Evolutionary conservation across 306 rosid genomes (phyloP).

Genomic region (Astragalus membranaceus): DNA sequence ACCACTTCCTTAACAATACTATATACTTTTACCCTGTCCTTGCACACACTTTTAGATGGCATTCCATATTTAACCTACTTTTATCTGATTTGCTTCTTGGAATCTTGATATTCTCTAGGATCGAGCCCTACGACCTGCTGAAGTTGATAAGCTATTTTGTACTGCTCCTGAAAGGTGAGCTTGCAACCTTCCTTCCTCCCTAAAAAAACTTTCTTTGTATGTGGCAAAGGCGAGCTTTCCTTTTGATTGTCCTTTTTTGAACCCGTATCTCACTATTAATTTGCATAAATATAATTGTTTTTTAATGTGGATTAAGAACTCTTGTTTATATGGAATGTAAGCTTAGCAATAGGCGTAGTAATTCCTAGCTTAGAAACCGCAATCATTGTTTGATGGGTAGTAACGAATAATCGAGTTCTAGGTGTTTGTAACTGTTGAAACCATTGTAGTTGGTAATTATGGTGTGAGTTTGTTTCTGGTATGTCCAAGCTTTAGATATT

Average conservation of each 20-base stretch:
- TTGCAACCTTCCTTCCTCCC: not conserved
- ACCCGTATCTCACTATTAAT: not conserved
- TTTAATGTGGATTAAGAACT: not conserved
- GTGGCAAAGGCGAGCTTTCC: slow-evolving; percentile 38
- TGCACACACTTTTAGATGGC: not conserved
- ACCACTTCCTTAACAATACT: not conserved
- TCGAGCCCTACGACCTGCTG: slow-evolving; percentile 64
- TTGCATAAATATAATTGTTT: not conserved
- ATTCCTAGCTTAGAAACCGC: not conserved
- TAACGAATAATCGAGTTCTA: not conserved
- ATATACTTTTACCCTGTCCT: not conserved
- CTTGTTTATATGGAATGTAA: not conserved
- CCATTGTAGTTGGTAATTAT: not conserved
- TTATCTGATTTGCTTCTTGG: slow-evolving; percentile 23
- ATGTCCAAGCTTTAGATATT: not conserved
- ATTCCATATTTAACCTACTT: slow-evolving; percentile 17
- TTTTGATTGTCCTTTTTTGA: not conserved
- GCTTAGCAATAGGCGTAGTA: too few relatives aligned
- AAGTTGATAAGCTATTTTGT: slow-evolving; percentile 70
- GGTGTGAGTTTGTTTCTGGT: not conserved
- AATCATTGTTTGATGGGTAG: not conserved
- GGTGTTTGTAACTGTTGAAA: not conserved
- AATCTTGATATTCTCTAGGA: slow-evolving; percentile 50
- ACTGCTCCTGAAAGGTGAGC: slow-evolving; percentile 91
- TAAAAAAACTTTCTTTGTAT: not conserved